These are phyloP conservation scores for Sanghuangporus baumii DNA, from an alignment of 1,284 basidiomycete species.

Conservation along the genomic window DNA sequence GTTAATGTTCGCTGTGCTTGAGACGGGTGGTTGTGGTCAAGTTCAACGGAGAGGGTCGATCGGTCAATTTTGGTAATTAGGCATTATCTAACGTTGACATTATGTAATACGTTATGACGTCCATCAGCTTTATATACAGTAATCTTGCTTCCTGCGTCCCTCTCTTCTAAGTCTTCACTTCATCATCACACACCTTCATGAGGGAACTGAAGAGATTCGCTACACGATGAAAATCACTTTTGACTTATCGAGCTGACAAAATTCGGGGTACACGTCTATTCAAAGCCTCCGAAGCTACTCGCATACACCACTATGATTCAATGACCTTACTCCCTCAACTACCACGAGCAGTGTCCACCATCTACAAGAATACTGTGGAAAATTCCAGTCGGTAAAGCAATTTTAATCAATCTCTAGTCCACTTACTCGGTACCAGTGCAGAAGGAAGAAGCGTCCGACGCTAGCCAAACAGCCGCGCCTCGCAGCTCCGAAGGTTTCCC, in stretches of 20 bases:
- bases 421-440: conserved; percentile 74
- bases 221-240: too few relatives aligned
- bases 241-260: too few relatives aligned
- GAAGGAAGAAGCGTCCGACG: conserved; percentile 70
- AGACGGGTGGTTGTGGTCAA: not conserved
- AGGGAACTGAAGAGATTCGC: too few relatives aligned
- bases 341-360: conserved; percentile 71
- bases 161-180: too few relatives aligned
- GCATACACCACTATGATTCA: not conserved
- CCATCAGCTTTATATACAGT: not conserved
- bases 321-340: conserved; percentile 10
- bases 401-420: not conserved
- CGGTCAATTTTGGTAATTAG: not conserved
- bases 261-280: too few relatives aligned
- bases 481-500: conserved; percentile 73
- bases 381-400: conserved; percentile 5
- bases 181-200: too few relatives aligned
- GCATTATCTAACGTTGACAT: not conserved
- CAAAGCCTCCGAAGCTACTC: not conserved
- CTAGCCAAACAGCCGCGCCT: conserved; percentile 72
- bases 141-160: not conserved
- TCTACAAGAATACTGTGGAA: conserved; percentile 55
- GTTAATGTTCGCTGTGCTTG: not conserved
- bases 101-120: not conserved
- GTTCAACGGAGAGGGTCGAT: not conserved